Evolutionary conservation across 192 early-diverging fungal genomes (phyloP), one percentile per base, ranked within the genome.

Genomic region (Umbelopsis vinacea): DNA sequence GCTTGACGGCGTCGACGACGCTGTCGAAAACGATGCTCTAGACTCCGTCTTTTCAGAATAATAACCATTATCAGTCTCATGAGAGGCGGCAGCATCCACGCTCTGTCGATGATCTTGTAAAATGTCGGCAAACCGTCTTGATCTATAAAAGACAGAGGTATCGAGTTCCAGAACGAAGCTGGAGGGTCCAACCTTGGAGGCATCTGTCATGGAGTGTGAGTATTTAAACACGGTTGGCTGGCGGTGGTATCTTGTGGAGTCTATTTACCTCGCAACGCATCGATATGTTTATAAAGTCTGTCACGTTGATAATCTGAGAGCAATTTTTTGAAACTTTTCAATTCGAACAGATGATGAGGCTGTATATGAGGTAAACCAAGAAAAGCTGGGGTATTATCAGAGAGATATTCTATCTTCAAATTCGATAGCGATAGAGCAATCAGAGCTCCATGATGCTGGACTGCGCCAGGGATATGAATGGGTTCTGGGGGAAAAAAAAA

Each of bases 291-390:
- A 24, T 48, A 48, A 3, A 68, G 22, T 3, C 24, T 35, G 10
- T 68, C 45, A 46, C 67, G 37, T 17, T 68, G 67, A 26, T 46
- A 68, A 22, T 68, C 67, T 6, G 67, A 46, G 0, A 68, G 22
- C 6, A 68, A 38, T 17, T 68, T 68, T 23, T 46, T 68, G 22
- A 68, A 68, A 23, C 46, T 68, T 48, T 23, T 46, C 23, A 68
- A 26, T 14, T n/a, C 67, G 26, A 68, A 68, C 1, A 68, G 11
- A 33, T 68, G 45, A 1, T 68, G 11, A 15, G 67, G 67, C 26
- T 46, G 24, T 17, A 68, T 68, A 68, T 68, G 67, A 22, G 67
- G 67, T 23, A n/a, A n/a, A 4, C 67, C 67, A 22, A 68, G 7
- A 33, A 47, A 68, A 15, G 0, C 14, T 47, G 67, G 67, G 46